Evolutionary conservation across 164 flowering plant species (phyloP), one percentile per base, ranked within the genome.

Genomic region (Nymphaea colorata): DNA sequence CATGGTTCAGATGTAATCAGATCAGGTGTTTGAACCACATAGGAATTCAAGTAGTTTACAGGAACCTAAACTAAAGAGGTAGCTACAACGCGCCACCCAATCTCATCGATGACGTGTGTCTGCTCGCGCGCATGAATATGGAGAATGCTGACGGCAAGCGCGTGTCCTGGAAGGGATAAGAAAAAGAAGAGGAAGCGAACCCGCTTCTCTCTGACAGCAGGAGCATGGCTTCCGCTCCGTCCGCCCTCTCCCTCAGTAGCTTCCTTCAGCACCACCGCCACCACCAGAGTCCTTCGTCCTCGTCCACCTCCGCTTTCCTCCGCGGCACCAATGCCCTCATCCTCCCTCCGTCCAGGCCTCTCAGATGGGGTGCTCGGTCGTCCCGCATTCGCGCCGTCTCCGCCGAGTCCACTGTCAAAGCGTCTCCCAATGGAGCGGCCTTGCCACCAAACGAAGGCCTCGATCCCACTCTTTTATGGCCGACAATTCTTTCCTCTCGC

Each of bases 401-500:
- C 11, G 55, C 55, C 6, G 55, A 47, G 55, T 47, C 55, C 55
- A 6, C 55, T 12, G 55, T 47, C 55, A 12, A 47, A 10, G 84
- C 84, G 41, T 77, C 90, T 51, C 62, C 69, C 63, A 90, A 88
- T 73, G 94, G 93, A 17, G 85, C 90, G 43, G 78, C 77, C 41
- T 42, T 61, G 18, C 67, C 73, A n/a, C 63, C 76, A 3, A 68
- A 77, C 16, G 61, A 76, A 68, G 53, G 65, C 3, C 71, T 70
- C 6, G 73, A 51, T 5, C 12, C 61, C 44, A 10, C 74, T 63
- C 62, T n/a, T 83, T 44, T 90, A 84, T 66, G 98, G 98, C 0
- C 76, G 98, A 42, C 87, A 77, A 71, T 90, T 65, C 78, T 93
- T 93, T 70, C 98, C 98, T 4, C 75, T 93, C 44, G 97, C 96